Evolutionary conservation across 305 asterid genomes (phyloP).

Genomic region (Fraxinus ornus): DNA sequence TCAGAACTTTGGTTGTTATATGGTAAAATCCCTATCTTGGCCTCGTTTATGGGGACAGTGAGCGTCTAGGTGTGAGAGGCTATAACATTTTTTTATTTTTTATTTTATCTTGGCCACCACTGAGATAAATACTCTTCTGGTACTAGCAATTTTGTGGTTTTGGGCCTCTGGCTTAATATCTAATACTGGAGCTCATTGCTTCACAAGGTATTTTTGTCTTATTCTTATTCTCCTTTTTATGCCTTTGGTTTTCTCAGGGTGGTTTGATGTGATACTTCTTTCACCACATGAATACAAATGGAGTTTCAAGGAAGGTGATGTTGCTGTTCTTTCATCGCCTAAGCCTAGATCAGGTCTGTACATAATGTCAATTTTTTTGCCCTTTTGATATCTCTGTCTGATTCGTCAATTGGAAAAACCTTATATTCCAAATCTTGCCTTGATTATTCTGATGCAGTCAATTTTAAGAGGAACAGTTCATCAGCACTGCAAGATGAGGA

Average conservation of each 20-base stretch:
- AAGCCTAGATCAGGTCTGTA: constrained; percentile 81
- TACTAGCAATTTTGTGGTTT: constrained; percentile 4
- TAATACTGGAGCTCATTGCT: constrained; percentile 16
- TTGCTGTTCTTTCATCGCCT: constrained; percentile 93
- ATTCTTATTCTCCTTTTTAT: constrained; percentile 22
- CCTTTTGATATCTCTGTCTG: constrained; percentile 1
- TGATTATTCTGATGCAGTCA: constrained; percentile 47
- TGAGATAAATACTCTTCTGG: neutral
- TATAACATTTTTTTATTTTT: neutral
- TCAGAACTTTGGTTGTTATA: neutral
- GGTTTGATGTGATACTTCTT: constrained; percentile 86
- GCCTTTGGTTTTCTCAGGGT: constrained; percentile 54
- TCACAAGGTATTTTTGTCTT: constrained; percentile 7
- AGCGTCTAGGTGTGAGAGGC: constrained; percentile 3
- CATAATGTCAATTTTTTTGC: constrained; percentile 3
- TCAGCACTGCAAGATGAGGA: constrained; percentile 68
- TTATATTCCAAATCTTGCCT: constrained; percentile 12
- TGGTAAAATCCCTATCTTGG: neutral
- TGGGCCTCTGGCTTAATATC: constrained; percentile 1
- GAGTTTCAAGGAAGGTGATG: constrained; percentile 97
- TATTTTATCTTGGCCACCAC: neutral
- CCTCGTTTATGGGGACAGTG: neutral
- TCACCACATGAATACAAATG: constrained; percentile 81
- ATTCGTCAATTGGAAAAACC: constrained; percentile 18
- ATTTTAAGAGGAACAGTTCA: constrained; percentile 55